phyloP scores from a whole-genome alignment of 1,284 basidiomycete genomes.

The Omphalotus olearius region DNA sequence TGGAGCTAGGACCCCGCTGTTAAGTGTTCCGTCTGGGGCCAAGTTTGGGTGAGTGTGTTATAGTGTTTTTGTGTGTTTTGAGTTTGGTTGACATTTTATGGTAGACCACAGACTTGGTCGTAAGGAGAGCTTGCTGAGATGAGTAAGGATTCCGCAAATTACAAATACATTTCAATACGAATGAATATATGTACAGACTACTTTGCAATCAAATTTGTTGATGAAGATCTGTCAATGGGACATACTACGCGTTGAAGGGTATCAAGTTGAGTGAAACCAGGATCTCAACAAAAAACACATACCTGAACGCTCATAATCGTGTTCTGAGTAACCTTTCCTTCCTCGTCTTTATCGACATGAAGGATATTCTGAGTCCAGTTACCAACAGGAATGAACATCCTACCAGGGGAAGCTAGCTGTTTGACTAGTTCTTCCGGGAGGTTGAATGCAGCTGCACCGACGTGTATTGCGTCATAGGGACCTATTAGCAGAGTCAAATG shows the following conservation, averaged over 20 bases:
- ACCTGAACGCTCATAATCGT: slow-evolving; percentile 83
- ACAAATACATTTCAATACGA: too few species aligned
- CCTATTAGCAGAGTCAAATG: slow-evolving; percentile 32
- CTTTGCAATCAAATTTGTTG: slow-evolving; percentile 16
- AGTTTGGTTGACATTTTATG: too few species aligned
- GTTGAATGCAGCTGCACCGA: slow-evolving; percentile 85
- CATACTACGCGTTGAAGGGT: too few species aligned
- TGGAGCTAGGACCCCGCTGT: too few species aligned
- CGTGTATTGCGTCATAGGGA: slow-evolving; percentile 89
- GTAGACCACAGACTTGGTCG: too few species aligned
- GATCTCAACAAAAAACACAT: slow-evolving; percentile 28
- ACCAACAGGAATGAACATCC: slow-evolving; percentile 94
- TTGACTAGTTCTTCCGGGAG: slow-evolving; percentile 75
- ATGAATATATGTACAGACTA: too few species aligned
- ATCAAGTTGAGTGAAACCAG: too few species aligned
- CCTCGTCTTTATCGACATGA: slow-evolving; percentile 77
- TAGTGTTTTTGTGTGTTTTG: too few species aligned
- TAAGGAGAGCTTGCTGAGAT: too few species aligned
- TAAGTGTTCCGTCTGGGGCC: too few species aligned
- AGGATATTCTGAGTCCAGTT: slow-evolving; percentile 57
- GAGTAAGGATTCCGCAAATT: too few species aligned
- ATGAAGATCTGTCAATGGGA: slow-evolving; percentile 34
- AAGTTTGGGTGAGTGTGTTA: too few species aligned
- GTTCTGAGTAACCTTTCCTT: slow-evolving; percentile 66
- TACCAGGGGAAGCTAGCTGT: slow-evolving; percentile 80